Evolutionary conservation across 805 yeast species (phyloP).

Genomic region (Maudiozyma pseudohumilis): DNA sequence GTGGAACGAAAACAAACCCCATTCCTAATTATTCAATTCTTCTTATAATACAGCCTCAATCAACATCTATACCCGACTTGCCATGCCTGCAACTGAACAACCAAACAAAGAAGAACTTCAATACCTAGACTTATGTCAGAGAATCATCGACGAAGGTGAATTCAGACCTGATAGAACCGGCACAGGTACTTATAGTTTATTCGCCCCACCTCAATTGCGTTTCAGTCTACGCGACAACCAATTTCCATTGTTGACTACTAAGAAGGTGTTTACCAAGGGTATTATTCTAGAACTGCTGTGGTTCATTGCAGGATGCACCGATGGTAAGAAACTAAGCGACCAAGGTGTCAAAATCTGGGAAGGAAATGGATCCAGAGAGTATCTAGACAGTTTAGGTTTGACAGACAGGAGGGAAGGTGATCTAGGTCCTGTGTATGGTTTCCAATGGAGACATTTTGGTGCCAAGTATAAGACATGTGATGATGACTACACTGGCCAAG

Average conservation of each 20-base stretch:
- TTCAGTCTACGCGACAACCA: slow-evolving; percentile 61
- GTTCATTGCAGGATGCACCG: slow-evolving; percentile 87
- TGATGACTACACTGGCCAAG: slow-evolving; percentile 76
- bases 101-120: slow-evolving; percentile 57
- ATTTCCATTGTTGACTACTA: slow-evolving; percentile 88
- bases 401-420: slow-evolving; percentile 81
- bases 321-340: slow-evolving; percentile 66
- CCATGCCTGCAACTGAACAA: neutral
- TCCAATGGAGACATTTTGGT: slow-evolving; percentile 99
- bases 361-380: slow-evolving; percentile 93
- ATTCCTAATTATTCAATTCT: no score
- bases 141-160: slow-evolving; percentile 78
- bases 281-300: slow-evolving; percentile 84
- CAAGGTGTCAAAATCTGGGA: slow-evolving; percentile 97
- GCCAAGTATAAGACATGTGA: slow-evolving; percentile 85
- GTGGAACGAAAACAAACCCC: no score
- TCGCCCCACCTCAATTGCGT: slow-evolving; percentile 93
- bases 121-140: slow-evolving; percentile 69
- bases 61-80: neutral
- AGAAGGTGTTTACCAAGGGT: slow-evolving; percentile 81
- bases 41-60: no score
- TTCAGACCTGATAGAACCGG: slow-evolving; percentile 94
- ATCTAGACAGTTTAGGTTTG: slow-evolving; percentile 73
- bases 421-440: slow-evolving; percentile 96
- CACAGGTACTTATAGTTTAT: slow-evolving; percentile 83